Evolutionary conservation across 1,139 yeast genomes (phyloP).

Genomic region (Yamadazyma sp.): DNA sequence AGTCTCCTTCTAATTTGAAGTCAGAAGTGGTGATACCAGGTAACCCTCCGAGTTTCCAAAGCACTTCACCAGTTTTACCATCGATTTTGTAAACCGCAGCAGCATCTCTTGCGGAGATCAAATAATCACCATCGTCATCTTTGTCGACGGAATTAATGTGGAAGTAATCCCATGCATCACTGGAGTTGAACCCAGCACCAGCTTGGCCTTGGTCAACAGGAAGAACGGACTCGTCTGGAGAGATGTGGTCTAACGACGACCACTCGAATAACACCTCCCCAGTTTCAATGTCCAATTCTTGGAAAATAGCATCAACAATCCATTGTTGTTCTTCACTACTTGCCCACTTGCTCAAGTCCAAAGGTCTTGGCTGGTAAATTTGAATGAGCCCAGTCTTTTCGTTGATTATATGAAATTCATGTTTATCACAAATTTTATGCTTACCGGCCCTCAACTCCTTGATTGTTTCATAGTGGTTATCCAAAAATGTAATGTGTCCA

Average conservation of each 20-base stretch:
- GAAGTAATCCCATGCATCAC: constrained; percentile 43
- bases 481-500: constrained; percentile 33
- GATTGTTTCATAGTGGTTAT: constrained; percentile 26
- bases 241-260: constrained; percentile 37
- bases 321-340: constrained; percentile 26
- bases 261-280: constrained; percentile 39
- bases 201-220: constrained; percentile 27
- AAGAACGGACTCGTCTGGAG: constrained; percentile 30
- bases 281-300: constrained; percentile 35
- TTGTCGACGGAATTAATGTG: constrained; percentile 44
- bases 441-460: constrained; percentile 32
- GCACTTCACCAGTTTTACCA: constrained; percentile 36
- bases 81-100: constrained; percentile 34
- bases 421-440: constrained; percentile 31
- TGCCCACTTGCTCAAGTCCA: constrained; percentile 26
- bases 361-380: constrained; percentile 30
- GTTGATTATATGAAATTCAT: constrained; percentile 31
- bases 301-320: constrained; percentile 33
- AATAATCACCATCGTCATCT: constrained; percentile 35
- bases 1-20: constrained; percentile 18
- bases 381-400: constrained; percentile 29
- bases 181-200: constrained; percentile 31
- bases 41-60: constrained; percentile 34
- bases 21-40: constrained; percentile 24
- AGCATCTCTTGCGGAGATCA: constrained; percentile 36